Evolutionary conservation across 2,329 filamentous ascomycete species (phyloP).

Genomic region (Shiraia sp.): DNA sequence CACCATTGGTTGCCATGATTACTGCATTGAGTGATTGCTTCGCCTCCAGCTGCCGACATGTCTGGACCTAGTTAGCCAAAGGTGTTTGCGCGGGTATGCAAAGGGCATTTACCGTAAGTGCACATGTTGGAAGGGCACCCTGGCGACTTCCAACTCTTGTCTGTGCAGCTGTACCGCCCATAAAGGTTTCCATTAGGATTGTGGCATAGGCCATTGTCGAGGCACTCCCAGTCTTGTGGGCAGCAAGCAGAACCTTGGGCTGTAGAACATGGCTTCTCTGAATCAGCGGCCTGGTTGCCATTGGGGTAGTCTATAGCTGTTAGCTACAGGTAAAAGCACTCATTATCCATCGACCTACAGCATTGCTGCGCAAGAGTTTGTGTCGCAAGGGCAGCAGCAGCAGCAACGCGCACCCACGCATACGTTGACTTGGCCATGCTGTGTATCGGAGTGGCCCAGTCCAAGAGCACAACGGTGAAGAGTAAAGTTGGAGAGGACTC

Average conservation of each 20-base stretch:
- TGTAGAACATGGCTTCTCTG: slow-evolving; percentile 41
- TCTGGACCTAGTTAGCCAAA: slow-evolving; percentile 16
- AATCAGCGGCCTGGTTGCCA: slow-evolving; percentile 26
- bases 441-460: slow-evolving; percentile 3
- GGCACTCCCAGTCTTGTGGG: slow-evolving; percentile 41
- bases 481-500: slow-evolving; percentile 1
- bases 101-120: slow-evolving; percentile 32
- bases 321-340: background rate
- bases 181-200: slow-evolving; percentile 28
- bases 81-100: too few species aligned
- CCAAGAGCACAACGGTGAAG: background rate
- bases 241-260: slow-evolving; percentile 40
- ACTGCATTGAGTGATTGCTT: slow-evolving; percentile 38
- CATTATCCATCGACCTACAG: slow-evolving; percentile 24
- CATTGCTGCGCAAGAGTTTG: slow-evolving; percentile 31
- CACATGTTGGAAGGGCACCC: slow-evolving; percentile 41
- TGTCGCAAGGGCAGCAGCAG: slow-evolving; percentile 16
- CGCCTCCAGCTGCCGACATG: slow-evolving; percentile 29
- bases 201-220: slow-evolving; percentile 44
- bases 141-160: slow-evolving; percentile 36
- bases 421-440: slow-evolving; percentile 20
- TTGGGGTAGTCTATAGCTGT: slow-evolving; percentile 40
- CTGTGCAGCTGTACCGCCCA: slow-evolving; percentile 43
- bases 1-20: slow-evolving; percentile 42
- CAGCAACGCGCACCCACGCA: slow-evolving; percentile 24